Evolutionary conservation across 2,329 filamentous ascomycete species (phyloP), one percentile per base, ranked within the genome.

Genomic region (Daldinia sp.): DNA sequence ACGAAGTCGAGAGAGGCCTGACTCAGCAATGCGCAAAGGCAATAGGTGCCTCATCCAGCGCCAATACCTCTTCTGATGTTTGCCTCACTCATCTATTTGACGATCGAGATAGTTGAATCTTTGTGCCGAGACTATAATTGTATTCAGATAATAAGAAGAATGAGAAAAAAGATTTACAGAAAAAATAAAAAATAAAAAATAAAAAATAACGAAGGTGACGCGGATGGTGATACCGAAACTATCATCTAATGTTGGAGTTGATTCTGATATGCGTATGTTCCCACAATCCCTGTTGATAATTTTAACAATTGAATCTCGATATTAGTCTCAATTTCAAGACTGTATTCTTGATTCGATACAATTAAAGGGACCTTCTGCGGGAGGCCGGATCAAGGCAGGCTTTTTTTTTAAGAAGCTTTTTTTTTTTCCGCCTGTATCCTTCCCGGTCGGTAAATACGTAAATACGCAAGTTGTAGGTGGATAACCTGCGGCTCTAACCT

Each of bases 41-140:
- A 64, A 50, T 25, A 65, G 58, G 45, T 48, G 57, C 58, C 67
- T 72, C 71, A 73, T 73, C 54, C 69, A 72, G 60, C 67, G 63
- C 65, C 52, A 64, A 65, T 62, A 67, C 58, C 55, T 25, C 55
- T 25, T 30, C 39, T 21, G 25, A 51, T 61, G 56, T 50, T 15
- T 13, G 51, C 35, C 30, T 50, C 55, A 54, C 34, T 17, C 63
- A 60, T 63, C 58, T 60, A 66, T 45, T 49, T 68, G 19, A 34
- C 30, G 58, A 8, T 29, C 6, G 35, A 34, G 19, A 43, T 7
- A 17, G 43, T n/a, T 15, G n/a, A 49, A 19, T 15, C 37, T 23
- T 21, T 50, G 35, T 47, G 51, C 62, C 25, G 39, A 60, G 25
- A 25, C n/a, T 23, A 32, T 8, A 13, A 52, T 17, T 29, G 27